Evolutionary conservation across 2,329 filamentous ascomycete species (phyloP).

Genomic region (Fusarium proliferatum): DNA sequence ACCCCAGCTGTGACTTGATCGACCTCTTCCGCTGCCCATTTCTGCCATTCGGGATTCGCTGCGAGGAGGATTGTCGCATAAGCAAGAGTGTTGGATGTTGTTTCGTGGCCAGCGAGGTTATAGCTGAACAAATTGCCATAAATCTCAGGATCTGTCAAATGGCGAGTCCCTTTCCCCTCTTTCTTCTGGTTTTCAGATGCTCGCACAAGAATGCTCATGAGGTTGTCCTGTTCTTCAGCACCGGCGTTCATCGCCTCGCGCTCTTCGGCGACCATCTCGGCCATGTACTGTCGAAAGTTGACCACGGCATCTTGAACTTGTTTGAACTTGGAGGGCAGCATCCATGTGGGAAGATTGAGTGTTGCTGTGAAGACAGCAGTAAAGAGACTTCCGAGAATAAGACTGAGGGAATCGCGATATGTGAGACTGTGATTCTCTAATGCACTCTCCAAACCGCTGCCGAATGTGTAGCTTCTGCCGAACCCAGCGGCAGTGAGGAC

Average conservation of each 20-base stretch:
- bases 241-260: slow-evolving; percentile 22
- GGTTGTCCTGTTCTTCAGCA: slow-evolving; percentile 16
- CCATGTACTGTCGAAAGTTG: slow-evolving; percentile 38
- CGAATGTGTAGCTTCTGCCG: slow-evolving; percentile 34
- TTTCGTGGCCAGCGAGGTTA: slow-evolving; percentile 64
- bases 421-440: slow-evolving; percentile 28
- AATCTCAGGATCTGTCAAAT: slow-evolving; percentile 56
- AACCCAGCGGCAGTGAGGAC: slow-evolving; percentile 38
- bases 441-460: slow-evolving; percentile 14
- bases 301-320: slow-evolving; percentile 29
- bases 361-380: slow-evolving; percentile 32
- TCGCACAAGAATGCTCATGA: slow-evolving; percentile 38
- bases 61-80: slow-evolving; percentile 58
- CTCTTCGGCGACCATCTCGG: slow-evolving; percentile 33
- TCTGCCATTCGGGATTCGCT: slow-evolving; percentile 56
- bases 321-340: slow-evolving; percentile 29
- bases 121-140: slow-evolving; percentile 62
- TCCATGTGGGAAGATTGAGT: slow-evolving; percentile 22
- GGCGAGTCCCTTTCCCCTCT: slow-evolving; percentile 17
- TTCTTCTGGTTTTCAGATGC: slow-evolving; percentile 28
- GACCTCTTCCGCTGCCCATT: slow-evolving; percentile 56
- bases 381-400: slow-evolving; percentile 31
- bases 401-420: slow-evolving; percentile 27
- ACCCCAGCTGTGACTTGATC: slow-evolving; percentile 22
- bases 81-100: slow-evolving; percentile 58